Conservation (phyloP, 2,329 filamentous ascomycete genomes). For the Trichocomaceae sp. region DNA sequence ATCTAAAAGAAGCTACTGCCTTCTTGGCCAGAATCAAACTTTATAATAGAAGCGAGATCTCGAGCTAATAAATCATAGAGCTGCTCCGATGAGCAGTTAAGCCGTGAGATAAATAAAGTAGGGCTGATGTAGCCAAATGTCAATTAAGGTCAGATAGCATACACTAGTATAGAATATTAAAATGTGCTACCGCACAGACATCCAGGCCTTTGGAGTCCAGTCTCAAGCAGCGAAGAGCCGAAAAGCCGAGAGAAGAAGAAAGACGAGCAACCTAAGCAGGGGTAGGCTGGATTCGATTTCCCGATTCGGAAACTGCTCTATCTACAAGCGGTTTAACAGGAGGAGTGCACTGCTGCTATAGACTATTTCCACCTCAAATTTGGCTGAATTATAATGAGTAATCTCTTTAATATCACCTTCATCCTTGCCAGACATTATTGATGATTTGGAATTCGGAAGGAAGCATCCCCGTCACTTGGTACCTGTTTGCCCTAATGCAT, state of each 20-base stretch:
- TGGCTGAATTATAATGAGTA: not conserved
- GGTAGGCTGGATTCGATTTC: not conserved
- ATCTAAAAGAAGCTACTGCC: not conserved
- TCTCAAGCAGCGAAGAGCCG: no score
- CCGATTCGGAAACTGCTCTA: not conserved
- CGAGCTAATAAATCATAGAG: not conserved
- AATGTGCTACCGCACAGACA: not conserved
- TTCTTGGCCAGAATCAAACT: not conserved
- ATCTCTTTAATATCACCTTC: not conserved
- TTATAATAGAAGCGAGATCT: not conserved
- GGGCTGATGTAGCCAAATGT: not conserved
- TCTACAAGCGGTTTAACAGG: not conserved
- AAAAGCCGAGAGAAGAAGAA: no score
- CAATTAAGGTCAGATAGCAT: not conserved
- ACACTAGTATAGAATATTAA: not conserved
- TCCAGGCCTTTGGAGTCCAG: not conserved
- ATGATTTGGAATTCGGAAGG: not conserved
- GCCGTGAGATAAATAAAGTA: not conserved
- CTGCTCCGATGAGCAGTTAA: not conserved
- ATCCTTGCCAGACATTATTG: no score
- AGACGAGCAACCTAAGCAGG: no score
- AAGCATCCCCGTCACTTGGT: not conserved
- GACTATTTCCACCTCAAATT: not conserved
- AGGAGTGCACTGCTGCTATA: not conserved
- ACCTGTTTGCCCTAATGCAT: not conserved